Evolutionary conservation across 441 rosid genomes (phyloP).

Genomic region (Gossypium gossypioides): DNA sequence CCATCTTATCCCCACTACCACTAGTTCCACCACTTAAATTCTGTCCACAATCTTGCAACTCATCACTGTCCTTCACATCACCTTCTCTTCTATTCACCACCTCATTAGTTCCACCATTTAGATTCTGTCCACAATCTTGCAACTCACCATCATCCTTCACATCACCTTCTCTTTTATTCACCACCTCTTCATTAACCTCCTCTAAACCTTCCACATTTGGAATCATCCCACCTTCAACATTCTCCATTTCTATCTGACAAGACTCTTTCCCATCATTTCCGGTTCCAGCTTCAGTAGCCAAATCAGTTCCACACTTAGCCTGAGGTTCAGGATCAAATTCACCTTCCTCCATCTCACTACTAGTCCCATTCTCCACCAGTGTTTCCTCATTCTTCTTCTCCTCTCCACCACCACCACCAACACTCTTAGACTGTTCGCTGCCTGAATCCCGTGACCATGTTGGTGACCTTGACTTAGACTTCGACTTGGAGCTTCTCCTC

Average conservation of each 20-base stretch:
- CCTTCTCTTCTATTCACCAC: constrained; percentile 13
- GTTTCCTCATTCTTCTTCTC: constrained; percentile 32
- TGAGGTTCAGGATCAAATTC: constrained; percentile 73
- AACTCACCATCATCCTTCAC: constrained; percentile 26
- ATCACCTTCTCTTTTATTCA: constrained; percentile 22
- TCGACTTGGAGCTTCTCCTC: constrained; percentile 33
- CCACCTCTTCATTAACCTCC: constrained; percentile 18
- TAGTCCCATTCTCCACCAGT: constrained; percentile 41
- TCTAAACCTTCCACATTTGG: constrained; percentile 19
- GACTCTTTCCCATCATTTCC: constrained; percentile 15
- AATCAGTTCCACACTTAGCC: constrained; percentile 11
- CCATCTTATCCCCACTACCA: constrained; percentile 27
- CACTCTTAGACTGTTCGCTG: constrained; percentile 61
- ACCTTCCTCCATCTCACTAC: constrained; percentile 99
- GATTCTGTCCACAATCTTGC: constrained; percentile 22
- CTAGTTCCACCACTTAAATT: constrained; percentile 21
- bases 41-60: constrained; percentile 23
- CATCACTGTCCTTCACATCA: constrained; percentile 25
- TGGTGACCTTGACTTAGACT: constrained; percentile 37
- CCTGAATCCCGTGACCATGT: constrained; percentile 56
- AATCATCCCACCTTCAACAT: constrained; percentile 20
- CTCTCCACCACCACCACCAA: constrained; percentile 25
- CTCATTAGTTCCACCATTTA: constrained; percentile 22
- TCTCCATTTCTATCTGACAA: constrained; percentile 26
- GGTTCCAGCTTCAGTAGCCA: constrained; percentile 11